Evolutionary conservation across 345 rosid genomes (phyloP).

Genomic region (Ricinus communis): DNA sequence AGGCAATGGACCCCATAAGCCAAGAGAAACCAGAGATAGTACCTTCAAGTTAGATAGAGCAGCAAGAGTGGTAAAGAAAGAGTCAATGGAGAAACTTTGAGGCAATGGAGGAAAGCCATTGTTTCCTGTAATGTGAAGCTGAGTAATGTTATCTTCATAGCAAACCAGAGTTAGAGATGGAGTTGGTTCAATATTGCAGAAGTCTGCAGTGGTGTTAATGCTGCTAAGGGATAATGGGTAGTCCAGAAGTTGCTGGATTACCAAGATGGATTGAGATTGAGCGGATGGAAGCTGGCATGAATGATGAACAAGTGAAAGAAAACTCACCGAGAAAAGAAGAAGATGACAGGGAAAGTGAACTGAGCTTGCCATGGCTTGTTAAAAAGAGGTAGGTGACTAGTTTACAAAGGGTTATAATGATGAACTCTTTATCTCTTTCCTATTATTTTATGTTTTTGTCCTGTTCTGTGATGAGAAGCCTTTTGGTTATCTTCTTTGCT

Average conservation of each 20-base stretch:
- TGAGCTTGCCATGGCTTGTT: conserved; percentile 35
- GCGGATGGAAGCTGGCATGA: conserved; percentile 43
- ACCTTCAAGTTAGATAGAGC: conserved; percentile 49
- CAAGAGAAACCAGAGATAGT: conserved; percentile 56
- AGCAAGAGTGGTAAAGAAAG: conserved; percentile 38
- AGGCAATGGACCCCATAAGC: conserved; percentile 53
- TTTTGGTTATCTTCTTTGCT: no score
- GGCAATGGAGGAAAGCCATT: conserved; percentile 32
- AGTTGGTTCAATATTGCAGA: conserved; percentile 47
- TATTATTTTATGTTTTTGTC: not conserved
- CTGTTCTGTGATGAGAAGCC: not conserved
- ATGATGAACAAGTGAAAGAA: conserved; percentile 12
- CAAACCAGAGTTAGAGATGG: conserved; percentile 46
- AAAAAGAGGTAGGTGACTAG: not conserved
- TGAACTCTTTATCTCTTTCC: not conserved
- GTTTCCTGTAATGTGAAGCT: conserved; percentile 53
- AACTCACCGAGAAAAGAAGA: conserved; percentile 18
- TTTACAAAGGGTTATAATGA: not conserved
- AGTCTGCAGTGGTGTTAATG: conserved; percentile 30
- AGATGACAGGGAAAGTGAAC: conserved; percentile 14
- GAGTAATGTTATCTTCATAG: conserved; percentile 54
- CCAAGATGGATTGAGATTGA: conserved; percentile 38
- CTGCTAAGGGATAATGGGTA: conserved; percentile 36
- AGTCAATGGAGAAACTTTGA: conserved; percentile 31
- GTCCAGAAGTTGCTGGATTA: conserved; percentile 45